Base-by-base conservation (phyloP, 148 eudicot genomes). In the Cornus florida region DNA sequence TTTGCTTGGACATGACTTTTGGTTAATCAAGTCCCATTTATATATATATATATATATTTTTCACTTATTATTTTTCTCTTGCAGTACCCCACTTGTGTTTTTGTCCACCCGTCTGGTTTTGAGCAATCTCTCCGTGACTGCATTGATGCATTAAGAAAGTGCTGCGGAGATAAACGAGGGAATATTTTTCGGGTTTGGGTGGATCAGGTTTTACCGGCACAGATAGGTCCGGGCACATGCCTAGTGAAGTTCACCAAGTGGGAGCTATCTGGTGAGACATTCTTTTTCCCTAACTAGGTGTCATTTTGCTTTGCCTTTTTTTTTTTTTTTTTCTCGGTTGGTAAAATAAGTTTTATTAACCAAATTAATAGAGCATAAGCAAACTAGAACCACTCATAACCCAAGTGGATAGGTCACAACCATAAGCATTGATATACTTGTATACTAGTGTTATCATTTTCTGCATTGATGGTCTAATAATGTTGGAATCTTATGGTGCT, bases 241-340 rank as follows among this genome's bases (percentile, higher is more conserved):
- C 84, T 88, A 39, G 85, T 90, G 85, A 85, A 85, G 81, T 90
- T 83, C 84, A 86, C 84, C 2, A 88, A 84, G 82, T 88, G 93
- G 91, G 90, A 87, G 70, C 76, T 73, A 38, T 67, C 74, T 69
- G 93, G 93, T 90, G 78, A 74, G 81, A 53, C 19, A 12, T 53
- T 53, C 53, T 48, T 48, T 48, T 48, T 5, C 53, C 53, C 12
- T 48, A 48, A 48, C 53, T 48, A 48, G 7, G 1, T 48, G 38
- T 35, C 38, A 35, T 35, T 35, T 0, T 35, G 38, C 38, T 48
- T 48, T 48, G 10, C 53, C 53, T 5, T 48, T 7, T 7, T 28
- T 28, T 50, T 28, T 28, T 50, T 2, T 10, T 10, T 9, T 11
- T 16, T 13, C 19, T 53, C 19, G 7, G 19, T 53, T 11, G 59